Evolutionary conservation across 2,329 filamentous ascomycete genomes (phyloP).

Genomic region (Botrytis aclada): DNA sequence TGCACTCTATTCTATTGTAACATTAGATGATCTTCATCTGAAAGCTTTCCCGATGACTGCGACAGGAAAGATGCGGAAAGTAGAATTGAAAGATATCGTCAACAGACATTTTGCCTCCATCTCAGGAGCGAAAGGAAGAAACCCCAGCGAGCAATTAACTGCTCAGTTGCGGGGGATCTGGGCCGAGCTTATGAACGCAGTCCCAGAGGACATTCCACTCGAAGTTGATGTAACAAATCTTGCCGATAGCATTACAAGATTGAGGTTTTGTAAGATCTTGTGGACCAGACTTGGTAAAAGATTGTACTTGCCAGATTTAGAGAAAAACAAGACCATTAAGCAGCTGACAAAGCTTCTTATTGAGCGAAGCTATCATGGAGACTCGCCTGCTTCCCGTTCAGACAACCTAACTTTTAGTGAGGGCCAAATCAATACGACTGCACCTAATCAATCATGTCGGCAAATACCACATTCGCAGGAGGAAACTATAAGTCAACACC

Average conservation of each 20-base stretch:
- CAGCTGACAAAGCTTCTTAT: neutral
- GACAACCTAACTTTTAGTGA: no score
- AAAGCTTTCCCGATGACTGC: neutral
- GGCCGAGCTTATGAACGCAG: neutral
- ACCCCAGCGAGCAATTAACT: neutral
- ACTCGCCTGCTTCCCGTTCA: neutral
- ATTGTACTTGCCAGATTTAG: neutral
- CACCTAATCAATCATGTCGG: neutral
- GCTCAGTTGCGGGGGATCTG: neutral
- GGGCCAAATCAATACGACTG: no score
- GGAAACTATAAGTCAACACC: neutral
- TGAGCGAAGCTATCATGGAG: neutral
- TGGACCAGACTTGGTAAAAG: neutral
- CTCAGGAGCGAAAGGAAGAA: no score
- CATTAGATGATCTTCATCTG: neutral
- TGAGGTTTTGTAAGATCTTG: neutral
- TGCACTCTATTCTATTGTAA: neutral
- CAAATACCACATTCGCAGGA: neutral
- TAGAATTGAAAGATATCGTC: neutral
- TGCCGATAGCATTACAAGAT: neutral
- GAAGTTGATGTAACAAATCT: neutral
- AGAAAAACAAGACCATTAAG: neutral
- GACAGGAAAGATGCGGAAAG: constrained; percentile 7
- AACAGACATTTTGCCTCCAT: neutral
- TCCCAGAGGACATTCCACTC: neutral